These are phyloP conservation scores for Stephania japonica DNA, from an alignment of 164 flowering plant species.

Conservation along the genomic window DNA sequence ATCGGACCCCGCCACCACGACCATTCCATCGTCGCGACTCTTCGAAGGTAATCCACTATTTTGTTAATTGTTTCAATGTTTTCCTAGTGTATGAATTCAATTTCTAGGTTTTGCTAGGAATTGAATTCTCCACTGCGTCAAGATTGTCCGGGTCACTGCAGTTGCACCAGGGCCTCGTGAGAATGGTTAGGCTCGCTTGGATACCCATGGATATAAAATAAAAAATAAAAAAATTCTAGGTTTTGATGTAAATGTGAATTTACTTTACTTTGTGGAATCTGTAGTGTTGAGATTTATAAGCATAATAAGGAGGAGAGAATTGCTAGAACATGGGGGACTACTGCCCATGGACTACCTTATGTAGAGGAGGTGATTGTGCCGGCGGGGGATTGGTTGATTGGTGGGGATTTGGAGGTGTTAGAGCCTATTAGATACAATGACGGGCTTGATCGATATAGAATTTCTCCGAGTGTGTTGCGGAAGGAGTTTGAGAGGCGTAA, in stretches of 20 bases:
- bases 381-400: constrained; percentile 92
- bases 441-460: constrained; percentile 92
- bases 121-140: too few relatives aligned
- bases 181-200: too few relatives aligned
- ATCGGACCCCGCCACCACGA: constrained; percentile 48
- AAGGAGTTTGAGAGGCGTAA: constrained; percentile 76
- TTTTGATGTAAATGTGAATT: neutral
- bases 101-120: too few relatives aligned
- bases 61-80: too few relatives aligned
- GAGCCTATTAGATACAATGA: constrained; percentile 81
- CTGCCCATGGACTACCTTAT: constrained; percentile 86
- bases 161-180: too few relatives aligned
- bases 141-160: too few relatives aligned
- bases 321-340: constrained; percentile 98
- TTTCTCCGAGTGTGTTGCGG: constrained; percentile 75
- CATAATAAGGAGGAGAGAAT: constrained; percentile 97
- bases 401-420: constrained; percentile 88
- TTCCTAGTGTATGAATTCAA: too few relatives aligned
- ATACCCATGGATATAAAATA: too few relatives aligned
- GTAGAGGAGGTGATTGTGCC: constrained; percentile 78
- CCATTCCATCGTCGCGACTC: constrained; percentile 38
- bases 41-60: constrained; percentile 41
- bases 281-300: constrained; percentile 85
- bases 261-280: neutral
- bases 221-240: neutral